Conservation (phyloP, 169 alveolate genomes). For the Plasmodium knowlesi region DNA sequence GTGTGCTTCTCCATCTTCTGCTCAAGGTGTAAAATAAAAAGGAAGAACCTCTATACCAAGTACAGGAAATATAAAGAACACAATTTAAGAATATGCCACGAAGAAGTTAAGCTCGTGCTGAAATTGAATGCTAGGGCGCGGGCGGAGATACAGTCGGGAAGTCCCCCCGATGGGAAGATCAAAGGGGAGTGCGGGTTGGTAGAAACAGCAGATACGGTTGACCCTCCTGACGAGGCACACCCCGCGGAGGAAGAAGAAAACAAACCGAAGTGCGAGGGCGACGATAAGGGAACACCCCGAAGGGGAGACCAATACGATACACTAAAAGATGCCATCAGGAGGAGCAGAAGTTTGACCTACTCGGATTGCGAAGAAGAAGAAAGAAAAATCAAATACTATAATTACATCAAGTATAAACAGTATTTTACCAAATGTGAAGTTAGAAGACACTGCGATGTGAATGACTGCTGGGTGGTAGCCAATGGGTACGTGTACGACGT, state of each 20-base stretch:
- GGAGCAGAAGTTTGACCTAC: neutral
- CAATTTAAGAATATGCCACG: constrained; percentile 14
- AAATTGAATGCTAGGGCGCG: neutral
- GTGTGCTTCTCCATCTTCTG: constrained; percentile 35
- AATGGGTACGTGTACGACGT: constrained; percentile 85
- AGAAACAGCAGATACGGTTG: neutral
- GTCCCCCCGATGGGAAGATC: neutral
- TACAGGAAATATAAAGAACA: constrained; percentile 28
- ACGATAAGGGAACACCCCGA: neutral
- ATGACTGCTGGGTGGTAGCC: constrained; percentile 84
- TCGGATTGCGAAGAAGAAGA: neutral
- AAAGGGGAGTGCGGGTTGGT: neutral
- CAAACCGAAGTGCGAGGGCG: neutral
- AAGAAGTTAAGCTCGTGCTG: neutral
- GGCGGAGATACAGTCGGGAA: neutral
- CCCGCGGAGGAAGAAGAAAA: neutral
- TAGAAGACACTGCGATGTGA: constrained; percentile 69
- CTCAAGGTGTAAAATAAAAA: constrained; percentile 16
- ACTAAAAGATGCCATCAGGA: neutral
- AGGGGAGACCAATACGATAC: neutral
- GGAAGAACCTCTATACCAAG: constrained; percentile 22
- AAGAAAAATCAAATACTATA: neutral
- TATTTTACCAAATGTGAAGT: constrained; percentile 52
- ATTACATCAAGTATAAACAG: constrained; percentile 24
- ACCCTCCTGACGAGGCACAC: neutral